phyloP scores from a whole-genome alignment of 2,329 filamentous ascomycete genomes.

The Pseudogymnoascus sp. region DNA sequence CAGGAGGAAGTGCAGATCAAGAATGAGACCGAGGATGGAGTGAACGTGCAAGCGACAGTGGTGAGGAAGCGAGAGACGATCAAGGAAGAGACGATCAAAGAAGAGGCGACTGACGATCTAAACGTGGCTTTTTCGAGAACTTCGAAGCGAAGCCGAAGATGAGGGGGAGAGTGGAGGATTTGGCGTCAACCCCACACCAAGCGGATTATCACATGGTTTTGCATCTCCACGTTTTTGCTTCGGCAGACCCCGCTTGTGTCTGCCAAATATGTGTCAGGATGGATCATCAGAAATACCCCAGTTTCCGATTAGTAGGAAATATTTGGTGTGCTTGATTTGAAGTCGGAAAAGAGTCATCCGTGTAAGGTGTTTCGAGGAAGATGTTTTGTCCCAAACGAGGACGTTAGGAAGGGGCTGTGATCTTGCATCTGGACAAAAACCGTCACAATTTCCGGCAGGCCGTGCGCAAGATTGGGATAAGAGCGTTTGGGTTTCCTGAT shows the following conservation, averaged over 20 bases:
- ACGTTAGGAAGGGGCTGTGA: not conserved
- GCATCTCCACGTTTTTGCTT: conserved; percentile 2
- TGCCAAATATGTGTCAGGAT: not conserved
- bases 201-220: conserved; percentile 7
- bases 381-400: conserved; percentile 5
- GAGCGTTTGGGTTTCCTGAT: not conserved
- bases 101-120: conserved; percentile 6
- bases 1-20: conserved; percentile 35
- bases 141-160: not conserved
- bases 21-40: conserved; percentile 19
- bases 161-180: not conserved
- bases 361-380: not conserved
- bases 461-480: conserved; percentile 3
- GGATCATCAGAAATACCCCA: not conserved
- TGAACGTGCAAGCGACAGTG: not conserved
- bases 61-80: conserved; percentile 17
- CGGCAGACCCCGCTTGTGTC: conserved; percentile 2
- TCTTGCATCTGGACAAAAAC: not conserved
- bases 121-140: conserved; percentile 2
- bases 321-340: conserved; percentile 5
- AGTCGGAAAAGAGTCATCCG: not conserved
- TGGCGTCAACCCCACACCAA: not conserved
- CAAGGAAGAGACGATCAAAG: conserved; percentile 7
- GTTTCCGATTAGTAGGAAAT: not conserved
- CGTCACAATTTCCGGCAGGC: conserved; percentile 1